Evolutionary conservation across 192 early-diverging fungal species (phyloP).

Genomic region (Gryganskiella cystojenkinii): DNA sequence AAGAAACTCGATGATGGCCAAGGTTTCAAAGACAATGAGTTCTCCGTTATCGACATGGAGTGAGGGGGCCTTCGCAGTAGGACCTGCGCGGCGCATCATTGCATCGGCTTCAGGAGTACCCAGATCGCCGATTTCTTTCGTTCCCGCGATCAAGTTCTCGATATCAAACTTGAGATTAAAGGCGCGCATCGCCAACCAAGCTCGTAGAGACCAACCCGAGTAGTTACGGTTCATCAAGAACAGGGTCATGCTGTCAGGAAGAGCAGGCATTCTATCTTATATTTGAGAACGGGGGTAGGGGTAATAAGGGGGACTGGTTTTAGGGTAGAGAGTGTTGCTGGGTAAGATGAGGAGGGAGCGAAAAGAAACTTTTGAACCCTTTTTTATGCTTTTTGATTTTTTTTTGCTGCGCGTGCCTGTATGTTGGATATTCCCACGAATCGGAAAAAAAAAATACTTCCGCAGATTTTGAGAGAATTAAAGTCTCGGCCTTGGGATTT

Average conservation of each 20-base stretch:
- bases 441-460: no score
- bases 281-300: not conserved
- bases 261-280: not conserved
- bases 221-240: constrained; percentile 52
- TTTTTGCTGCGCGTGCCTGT: no score
- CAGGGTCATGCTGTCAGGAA: constrained; percentile 3
- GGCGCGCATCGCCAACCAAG: constrained; percentile 38
- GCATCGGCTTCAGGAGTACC: constrained; percentile 8
- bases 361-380: no score
- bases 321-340: no score
- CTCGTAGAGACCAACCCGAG: constrained; percentile 52
- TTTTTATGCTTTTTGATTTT: no score
- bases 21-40: constrained; percentile 42
- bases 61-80: constrained; percentile 44
- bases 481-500: no score
- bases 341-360: no score
- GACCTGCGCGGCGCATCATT: constrained; percentile 39
- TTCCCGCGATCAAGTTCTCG: constrained; percentile 18
- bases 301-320: not conserved
- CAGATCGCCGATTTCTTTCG: constrained; percentile 25
- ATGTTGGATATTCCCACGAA: no score
- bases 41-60: constrained; percentile 31
- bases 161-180: constrained; percentile 33
- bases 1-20: constrained; percentile 52
- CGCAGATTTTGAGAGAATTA: no score